These are phyloP conservation scores for Fusarium redolens DNA, from an alignment of 2,329 filamentous ascomycete genomes.

Conservation along the genomic window DNA sequence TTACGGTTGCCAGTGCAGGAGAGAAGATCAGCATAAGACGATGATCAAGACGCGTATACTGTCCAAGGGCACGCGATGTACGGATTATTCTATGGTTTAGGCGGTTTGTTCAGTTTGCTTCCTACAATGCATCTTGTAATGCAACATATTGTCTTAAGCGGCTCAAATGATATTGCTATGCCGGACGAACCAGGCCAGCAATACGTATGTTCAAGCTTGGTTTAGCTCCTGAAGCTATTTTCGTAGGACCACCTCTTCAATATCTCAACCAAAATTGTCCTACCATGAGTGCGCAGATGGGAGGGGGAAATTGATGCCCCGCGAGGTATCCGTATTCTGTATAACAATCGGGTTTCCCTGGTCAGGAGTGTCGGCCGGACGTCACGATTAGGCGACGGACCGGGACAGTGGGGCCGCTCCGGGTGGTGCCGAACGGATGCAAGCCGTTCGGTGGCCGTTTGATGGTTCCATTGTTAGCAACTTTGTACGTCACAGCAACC, in stretches of 20 bases:
- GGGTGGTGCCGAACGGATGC: conserved; percentile 13
- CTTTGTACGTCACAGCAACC: conserved; percentile 11
- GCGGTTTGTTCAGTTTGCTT: conserved; percentile 28
- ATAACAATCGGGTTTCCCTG: not conserved
- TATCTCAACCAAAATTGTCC: not conserved
- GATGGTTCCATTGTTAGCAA: not conserved
- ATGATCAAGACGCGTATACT: conserved; percentile 31
- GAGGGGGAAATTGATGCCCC: not conserved
- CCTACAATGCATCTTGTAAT: conserved; percentile 4
- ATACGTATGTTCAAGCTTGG: not conserved
- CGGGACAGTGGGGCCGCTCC: conserved; percentile 33
- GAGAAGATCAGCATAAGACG: conserved; percentile 11
- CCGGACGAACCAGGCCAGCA: not conserved
- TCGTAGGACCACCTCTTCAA: not conserved
- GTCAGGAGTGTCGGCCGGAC: not conserved
- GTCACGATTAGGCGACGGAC: conserved; percentile 3
- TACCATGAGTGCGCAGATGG: not conserved
- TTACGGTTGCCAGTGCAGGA: conserved; percentile 6
- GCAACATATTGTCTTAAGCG: not conserved
- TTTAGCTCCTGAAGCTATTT: not conserved
- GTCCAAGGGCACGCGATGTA: conserved; percentile 29
- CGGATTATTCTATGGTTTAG: conserved; percentile 41
- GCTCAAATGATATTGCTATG: not conserved
- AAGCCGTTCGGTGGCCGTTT: not conserved
- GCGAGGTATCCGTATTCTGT: not conserved